Conservation (phyloP, 352 stramenopile species). For the Pythium folliculosum region DNA sequence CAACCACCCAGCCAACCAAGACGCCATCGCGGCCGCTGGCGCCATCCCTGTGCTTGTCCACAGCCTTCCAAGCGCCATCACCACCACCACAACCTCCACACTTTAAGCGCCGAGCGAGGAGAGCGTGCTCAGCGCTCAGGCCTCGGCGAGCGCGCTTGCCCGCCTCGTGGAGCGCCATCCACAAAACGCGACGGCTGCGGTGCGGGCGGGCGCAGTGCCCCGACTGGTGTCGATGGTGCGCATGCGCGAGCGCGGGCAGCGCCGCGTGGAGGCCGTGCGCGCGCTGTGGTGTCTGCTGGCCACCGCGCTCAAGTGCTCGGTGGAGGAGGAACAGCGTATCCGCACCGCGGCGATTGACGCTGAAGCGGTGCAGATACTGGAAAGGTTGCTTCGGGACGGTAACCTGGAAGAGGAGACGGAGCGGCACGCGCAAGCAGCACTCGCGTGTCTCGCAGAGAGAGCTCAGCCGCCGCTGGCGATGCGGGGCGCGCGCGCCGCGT, state of each 20-base stretch:
- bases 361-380: not conserved
- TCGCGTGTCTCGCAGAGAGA: not conserved
- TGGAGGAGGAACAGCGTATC: not conserved
- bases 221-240: not conserved
- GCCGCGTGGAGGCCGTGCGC: not conserved
- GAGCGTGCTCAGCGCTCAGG: not conserved
- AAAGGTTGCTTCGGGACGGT: not conserved
- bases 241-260: not conserved
- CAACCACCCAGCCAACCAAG: not conserved
- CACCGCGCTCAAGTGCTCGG: not conserved
- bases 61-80: not conserved
- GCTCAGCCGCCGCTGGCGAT: not conserved
- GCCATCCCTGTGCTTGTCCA: not conserved
- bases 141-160: not conserved
- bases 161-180: not conserved
- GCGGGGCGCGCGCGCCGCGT: not conserved
- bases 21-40: not conserved
- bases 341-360: not conserved
- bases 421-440: not conserved
- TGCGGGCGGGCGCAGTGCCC: not conserved
- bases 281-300: not conserved
- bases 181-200: not conserved
- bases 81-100: too few species aligned
- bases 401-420: not conserved
- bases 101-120: not conserved